These are phyloP conservation scores for Sclerotiophoma versabilis DNA, from an alignment of 2,329 filamentous ascomycete genomes.

Conservation along the genomic window DNA sequence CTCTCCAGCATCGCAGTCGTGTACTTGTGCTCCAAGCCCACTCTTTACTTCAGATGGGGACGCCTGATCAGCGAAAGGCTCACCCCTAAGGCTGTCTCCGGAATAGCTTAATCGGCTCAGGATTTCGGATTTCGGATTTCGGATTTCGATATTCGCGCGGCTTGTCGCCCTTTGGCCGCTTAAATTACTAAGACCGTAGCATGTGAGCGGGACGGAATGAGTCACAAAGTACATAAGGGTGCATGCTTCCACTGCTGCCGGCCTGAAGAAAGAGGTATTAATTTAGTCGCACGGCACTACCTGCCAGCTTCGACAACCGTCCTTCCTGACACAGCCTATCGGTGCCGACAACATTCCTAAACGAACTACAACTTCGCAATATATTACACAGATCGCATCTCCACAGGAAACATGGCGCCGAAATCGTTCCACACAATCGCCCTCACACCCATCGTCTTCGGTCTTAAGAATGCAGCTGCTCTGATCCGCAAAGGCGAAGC, in stretches of 20 bases:
- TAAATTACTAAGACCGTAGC: too few species aligned
- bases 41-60: neutral
- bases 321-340: too few species aligned
- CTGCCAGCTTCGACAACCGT: too few species aligned
- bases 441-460: conserved; percentile 53
- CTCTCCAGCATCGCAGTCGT: neutral
- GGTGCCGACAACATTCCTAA: too few species aligned
- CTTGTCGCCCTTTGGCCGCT: too few species aligned
- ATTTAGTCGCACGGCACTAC: too few species aligned
- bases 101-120: neutral
- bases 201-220: too few species aligned
- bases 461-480: conserved; percentile 52
- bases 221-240: too few species aligned
- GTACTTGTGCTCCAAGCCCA: neutral
- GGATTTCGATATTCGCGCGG: neutral
- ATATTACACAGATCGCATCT: too few species aligned
- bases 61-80: neutral
- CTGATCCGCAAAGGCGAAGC: conserved; percentile 56
- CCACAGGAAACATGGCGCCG: conserved; percentile 21
- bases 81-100: neutral
- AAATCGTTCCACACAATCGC: conserved; percentile 44
- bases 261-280: too few species aligned
- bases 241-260: too few species aligned
- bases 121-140: conserved; percentile 2
- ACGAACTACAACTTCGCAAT: too few species aligned